These are phyloP conservation scores for Neurospora pannonica DNA, from an alignment of 495 filamentous ascomycete genomes.

Conservation along the genomic window DNA sequence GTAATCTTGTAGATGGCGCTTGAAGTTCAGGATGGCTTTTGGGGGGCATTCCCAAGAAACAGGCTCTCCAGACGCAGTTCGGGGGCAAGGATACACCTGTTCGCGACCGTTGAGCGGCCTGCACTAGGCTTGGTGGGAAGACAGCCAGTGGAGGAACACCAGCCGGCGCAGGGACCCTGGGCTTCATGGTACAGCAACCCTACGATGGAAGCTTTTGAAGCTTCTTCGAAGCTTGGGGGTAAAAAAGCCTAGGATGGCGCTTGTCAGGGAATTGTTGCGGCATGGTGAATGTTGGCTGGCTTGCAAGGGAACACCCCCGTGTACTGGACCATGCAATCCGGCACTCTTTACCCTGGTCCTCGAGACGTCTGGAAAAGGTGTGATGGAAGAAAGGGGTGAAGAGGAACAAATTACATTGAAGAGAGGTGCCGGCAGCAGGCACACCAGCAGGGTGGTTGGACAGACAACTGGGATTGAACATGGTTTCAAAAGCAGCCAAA, in stretches of 20 bases:
- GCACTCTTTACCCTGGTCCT: constrained; percentile 14
- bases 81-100: not conserved
- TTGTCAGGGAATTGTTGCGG: not conserved
- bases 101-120: not conserved
- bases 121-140: not conserved
- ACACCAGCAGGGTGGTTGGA: constrained; percentile 10
- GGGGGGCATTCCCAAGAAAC: not conserved
- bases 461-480: constrained; percentile 13
- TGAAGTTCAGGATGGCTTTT: not conserved
- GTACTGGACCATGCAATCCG: constrained; percentile 14
- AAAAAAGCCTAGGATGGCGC: not conserved
- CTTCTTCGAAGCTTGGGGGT: not conserved
- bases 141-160: not conserved
- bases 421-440: not conserved
- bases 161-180: not conserved
- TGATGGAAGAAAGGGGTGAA: constrained; percentile 11
- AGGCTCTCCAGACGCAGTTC: not conserved
- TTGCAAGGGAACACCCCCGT: constrained; percentile 2
- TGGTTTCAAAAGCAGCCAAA: constrained; percentile 14
- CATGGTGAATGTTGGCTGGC: not conserved
- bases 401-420: not conserved
- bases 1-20: not conserved
- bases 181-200: not conserved
- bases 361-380: not conserved
- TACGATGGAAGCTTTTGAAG: not conserved